phyloP scores from a whole-genome alignment of 306 rosid species.

The Vachellia collinsii region DNA sequence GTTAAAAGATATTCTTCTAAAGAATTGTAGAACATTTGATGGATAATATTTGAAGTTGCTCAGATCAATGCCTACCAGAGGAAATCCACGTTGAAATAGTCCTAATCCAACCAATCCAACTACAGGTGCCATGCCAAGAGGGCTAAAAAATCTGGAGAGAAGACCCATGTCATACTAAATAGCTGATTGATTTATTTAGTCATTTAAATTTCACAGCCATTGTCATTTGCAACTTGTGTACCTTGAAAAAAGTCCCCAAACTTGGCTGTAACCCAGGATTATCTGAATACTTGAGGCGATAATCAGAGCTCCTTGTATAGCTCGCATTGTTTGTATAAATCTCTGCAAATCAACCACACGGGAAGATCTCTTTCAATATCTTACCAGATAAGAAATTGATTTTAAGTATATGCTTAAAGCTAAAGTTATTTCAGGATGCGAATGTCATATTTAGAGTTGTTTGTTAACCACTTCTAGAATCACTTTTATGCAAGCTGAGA shows the following conservation, averaged over 20 bases:
- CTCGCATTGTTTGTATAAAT: constrained; percentile 94
- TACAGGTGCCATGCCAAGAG: constrained; percentile 98
- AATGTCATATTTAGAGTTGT: no score
- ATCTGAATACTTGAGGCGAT: constrained; percentile 95
- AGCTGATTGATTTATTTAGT: constrained; percentile 6
- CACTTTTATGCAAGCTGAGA: no score
- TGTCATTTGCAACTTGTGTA: constrained; percentile 37
- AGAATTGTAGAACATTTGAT: not conserved
- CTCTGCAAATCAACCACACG: constrained; percentile 95
- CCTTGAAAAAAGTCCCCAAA: constrained; percentile 97
- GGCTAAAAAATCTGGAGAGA: constrained; percentile 88
- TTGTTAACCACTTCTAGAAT: no score
- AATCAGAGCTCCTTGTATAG: constrained; percentile 95
- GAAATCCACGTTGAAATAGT: constrained; percentile 86
- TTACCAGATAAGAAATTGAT: constrained; percentile 68
- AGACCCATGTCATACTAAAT: constrained; percentile 33
- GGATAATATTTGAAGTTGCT: not conserved
- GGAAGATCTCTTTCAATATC: constrained; percentile 88
- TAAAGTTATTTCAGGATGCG: constrained; percentile 33
- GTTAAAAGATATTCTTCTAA: not conserved
- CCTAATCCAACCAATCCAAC: constrained; percentile 96
- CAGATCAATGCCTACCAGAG: constrained; percentile 56
- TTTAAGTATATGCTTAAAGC: constrained; percentile 50
- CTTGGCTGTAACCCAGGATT: constrained; percentile 94
- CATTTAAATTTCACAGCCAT: constrained; percentile 1